Evolutionary conservation across 176 grass and related monocot species (phyloP).

Genomic region (Oryza punctata): DNA sequence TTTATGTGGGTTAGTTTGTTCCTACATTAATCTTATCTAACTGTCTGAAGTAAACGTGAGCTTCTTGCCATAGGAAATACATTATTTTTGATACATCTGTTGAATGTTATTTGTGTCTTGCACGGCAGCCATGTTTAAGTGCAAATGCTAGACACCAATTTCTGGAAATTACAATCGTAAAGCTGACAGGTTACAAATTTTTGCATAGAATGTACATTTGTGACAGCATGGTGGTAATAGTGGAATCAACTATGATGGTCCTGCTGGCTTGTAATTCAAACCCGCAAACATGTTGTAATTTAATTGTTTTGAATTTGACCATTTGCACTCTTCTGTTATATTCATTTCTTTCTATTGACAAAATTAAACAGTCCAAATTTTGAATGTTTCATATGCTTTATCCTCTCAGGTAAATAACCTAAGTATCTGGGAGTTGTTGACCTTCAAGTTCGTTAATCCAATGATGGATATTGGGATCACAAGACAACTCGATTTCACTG

Average conservation of each 20-base stretch:
- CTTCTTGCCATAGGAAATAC: background rate
- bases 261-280: background rate
- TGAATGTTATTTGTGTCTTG: background rate
- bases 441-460: conserved; percentile 78
- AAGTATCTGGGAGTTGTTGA: conserved; percentile 57
- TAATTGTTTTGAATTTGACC: conserved; percentile 1
- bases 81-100: conserved; percentile 3
- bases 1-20: background rate
- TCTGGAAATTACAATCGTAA: background rate
- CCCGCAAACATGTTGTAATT: background rate
- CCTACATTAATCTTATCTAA: background rate
- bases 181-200: background rate
- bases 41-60: background rate
- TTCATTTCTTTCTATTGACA: background rate
- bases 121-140: background rate
- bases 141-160: background rate
- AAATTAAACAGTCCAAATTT: conserved; percentile 14
- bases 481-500: conserved; percentile 82
- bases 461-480: conserved; percentile 80
- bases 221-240: background rate
- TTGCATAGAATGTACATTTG: background rate
- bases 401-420: conserved; percentile 47
- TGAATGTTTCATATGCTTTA: conserved; percentile 38
- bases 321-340: background rate
- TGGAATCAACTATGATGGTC: conserved; percentile 5